phyloP scores from a whole-genome alignment of 1,139 yeast species.

The Pichia sp. region DNA sequence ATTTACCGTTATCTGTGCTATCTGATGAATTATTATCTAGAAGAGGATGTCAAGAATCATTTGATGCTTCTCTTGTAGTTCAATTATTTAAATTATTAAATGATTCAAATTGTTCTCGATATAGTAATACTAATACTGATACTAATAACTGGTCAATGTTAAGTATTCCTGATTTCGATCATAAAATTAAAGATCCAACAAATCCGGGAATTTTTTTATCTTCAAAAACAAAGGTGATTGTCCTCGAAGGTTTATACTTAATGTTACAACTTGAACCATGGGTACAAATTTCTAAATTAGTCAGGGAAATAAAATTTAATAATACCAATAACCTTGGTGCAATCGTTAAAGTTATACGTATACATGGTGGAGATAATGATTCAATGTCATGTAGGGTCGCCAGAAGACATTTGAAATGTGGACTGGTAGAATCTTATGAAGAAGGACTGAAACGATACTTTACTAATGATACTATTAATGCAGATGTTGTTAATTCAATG shows the following conservation, averaged over 20 bases:
- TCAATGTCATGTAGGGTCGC: conserved; percentile 45
- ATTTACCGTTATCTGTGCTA: conserved; percentile 54
- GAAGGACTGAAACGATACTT: conserved; percentile 62
- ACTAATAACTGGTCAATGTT: conserved; percentile 25
- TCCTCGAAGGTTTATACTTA: conserved; percentile 64
- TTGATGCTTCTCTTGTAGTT: conserved; percentile 53
- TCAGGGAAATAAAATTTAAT: background rate
- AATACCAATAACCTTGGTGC: conserved; percentile 41
- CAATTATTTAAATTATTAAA: conserved; percentile 28
- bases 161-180: conserved; percentile 72
- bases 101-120: too few species aligned
- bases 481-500: conserved; percentile 43
- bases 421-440: conserved; percentile 49
- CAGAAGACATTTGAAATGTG: conserved; percentile 63
- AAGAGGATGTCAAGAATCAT: conserved; percentile 84
- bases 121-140: too few species aligned
- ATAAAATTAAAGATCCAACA: conserved; percentile 59
- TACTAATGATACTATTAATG: conserved; percentile 66
- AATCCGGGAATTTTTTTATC: conserved; percentile 42
- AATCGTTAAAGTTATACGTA: conserved; percentile 5
- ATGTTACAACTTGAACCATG: conserved; percentile 36
- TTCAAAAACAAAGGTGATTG: conserved; percentile 42
- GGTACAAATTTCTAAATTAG: conserved; percentile 34
- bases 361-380: conserved; percentile 8
- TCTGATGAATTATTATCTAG: conserved; percentile 52